Evolutionary conservation across 768 basidiomycete species (phyloP).

Genomic region (Baorangia bicolor): DNA sequence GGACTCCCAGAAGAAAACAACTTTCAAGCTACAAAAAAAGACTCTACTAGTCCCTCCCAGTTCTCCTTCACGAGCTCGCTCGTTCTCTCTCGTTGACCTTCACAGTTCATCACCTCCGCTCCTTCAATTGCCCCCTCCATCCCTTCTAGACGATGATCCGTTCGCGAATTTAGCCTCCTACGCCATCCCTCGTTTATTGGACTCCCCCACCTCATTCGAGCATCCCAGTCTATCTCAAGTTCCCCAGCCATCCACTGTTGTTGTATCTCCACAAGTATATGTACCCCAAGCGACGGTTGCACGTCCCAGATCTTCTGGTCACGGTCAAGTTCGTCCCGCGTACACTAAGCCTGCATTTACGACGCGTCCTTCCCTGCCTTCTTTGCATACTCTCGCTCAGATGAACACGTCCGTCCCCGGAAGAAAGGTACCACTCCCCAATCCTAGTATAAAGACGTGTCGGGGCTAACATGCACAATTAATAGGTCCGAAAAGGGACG

Average conservation of each 20-base stretch:
- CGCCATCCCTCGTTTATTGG: neutral
- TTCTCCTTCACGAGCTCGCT: constrained; percentile 14
- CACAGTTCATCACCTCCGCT: neutral
- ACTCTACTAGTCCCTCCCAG: neutral
- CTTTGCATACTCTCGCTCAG: constrained; percentile 38
- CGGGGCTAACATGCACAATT: neutral
- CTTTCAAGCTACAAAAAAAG: neutral
- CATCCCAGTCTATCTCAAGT: constrained; percentile 8
- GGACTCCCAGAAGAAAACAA: neutral
- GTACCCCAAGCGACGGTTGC: constrained; percentile 9
- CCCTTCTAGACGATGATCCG: constrained; percentile 66
- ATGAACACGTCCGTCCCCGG: constrained; percentile 34
- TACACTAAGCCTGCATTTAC: constrained; percentile 42
- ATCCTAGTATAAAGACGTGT: neutral
- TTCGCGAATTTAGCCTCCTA: constrained; percentile 57
- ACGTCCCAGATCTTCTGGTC: constrained; percentile 36
- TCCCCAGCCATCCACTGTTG: constrained; percentile 9
- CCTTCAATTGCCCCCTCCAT: constrained; percentile 3
- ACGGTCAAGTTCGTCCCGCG: constrained; percentile 39
- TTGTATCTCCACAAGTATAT: constrained; percentile 12
- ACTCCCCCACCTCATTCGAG: neutral
- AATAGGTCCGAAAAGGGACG: constrained; percentile 40
- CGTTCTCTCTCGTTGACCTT: constrained; percentile 9
- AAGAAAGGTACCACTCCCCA: constrained; percentile 34
- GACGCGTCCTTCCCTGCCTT: constrained; percentile 43